Conservation (phyloP, 768 basidiomycete genomes). For the Trichaptum fuscoviolaceum region DNA sequence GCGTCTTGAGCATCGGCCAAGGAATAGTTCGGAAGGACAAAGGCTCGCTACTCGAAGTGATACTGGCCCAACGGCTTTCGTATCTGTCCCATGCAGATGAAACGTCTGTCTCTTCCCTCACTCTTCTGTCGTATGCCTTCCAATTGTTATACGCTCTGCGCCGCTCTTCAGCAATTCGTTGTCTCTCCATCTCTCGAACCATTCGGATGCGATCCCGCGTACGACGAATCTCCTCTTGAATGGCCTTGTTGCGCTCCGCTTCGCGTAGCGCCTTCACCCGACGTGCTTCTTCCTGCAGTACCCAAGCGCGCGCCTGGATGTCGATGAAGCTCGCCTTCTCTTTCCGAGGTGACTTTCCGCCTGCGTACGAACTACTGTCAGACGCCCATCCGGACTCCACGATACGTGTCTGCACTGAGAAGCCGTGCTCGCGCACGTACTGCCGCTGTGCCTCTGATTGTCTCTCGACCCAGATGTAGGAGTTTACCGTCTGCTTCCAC, state of each 20-base stretch:
- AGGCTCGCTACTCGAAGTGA: conserved; percentile 39
- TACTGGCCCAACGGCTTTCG: conserved; percentile 57
- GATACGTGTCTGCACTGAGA: conserved; percentile 25
- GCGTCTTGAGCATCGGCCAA: conserved; percentile 55
- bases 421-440: conserved; percentile 60
- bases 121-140: conserved; percentile 27
- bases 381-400: conserved; percentile 21
- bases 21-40: conserved; percentile 62
- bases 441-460: conserved; percentile 54
- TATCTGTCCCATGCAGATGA: conserved; percentile 57
- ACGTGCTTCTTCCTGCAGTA: conserved; percentile 31
- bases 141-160: conserved; percentile 30
- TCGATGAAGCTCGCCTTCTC: conserved; percentile 24
- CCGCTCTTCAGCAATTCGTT: conserved; percentile 44
- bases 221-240: conserved; percentile 50
- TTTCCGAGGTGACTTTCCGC: conserved; percentile 32
- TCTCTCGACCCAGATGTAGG: conserved; percentile 40
- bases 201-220: conserved; percentile 49
- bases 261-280: conserved; percentile 41
- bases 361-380: conserved; percentile 13
- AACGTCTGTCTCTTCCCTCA: conserved; percentile 41
- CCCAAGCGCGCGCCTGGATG: conserved; percentile 13
- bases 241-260: conserved; percentile 37
- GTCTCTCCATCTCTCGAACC: conserved; percentile 45
- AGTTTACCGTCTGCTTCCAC: conserved; percentile 27